Conservation (phyloP, 2,329 filamentous ascomycete genomes). For the Macroventuria anomochaeta region DNA sequence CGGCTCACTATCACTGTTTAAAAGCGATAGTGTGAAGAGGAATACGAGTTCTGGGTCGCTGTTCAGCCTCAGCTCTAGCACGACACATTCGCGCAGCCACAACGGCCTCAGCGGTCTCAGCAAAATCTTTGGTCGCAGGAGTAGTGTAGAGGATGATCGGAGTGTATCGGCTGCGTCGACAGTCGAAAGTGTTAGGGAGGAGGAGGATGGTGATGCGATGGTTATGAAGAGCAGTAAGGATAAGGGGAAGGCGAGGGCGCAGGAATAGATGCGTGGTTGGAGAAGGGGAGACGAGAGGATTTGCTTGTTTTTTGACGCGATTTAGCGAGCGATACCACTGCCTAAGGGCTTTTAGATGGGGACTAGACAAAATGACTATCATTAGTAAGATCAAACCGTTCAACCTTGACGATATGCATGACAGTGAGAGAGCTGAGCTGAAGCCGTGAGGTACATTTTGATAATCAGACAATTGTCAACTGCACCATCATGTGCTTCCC, state of each 20-base stretch:
- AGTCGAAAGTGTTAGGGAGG: constrained; percentile 15
- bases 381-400: too few relatives aligned
- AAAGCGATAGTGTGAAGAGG: constrained; percentile 3
- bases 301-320: constrained; percentile 1
- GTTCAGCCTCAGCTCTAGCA: constrained; percentile 7
- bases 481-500: too few relatives aligned
- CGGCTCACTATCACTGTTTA: not conserved
- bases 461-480: too few relatives aligned
- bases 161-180: constrained; percentile 8
- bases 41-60: constrained; percentile 1
- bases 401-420: too few relatives aligned
- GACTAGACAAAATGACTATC: not conserved
- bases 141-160: constrained; percentile 12
- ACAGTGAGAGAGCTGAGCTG: too few relatives aligned
- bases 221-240: constrained; percentile 13
- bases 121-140: constrained; percentile 14
- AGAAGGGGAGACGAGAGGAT: not conserved
- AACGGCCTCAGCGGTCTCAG: constrained; percentile 10
- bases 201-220: constrained; percentile 9
- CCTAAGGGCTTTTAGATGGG: not conserved
- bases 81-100: constrained; percentile 1
- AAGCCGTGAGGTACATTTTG: too few relatives aligned
- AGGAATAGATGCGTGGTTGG: not conserved
- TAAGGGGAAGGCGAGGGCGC: constrained; percentile 7
- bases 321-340: constrained; percentile 60